phyloP scores from a whole-genome alignment of 345 rosid species.

The Rhizophora apiculata region DNA sequence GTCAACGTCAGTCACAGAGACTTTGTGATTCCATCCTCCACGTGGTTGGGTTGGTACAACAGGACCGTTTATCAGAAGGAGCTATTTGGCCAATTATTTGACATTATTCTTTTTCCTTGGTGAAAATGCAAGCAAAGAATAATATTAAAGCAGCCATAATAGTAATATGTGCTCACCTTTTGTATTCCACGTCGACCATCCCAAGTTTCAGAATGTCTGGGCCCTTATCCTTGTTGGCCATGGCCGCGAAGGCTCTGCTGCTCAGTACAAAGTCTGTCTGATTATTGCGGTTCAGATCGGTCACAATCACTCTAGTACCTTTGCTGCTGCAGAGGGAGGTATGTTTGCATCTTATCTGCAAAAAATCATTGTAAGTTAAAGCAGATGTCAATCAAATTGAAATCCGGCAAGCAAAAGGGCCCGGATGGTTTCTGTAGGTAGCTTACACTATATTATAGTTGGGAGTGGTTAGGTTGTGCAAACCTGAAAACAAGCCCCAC shows the following conservation, averaged over 20 bases:
- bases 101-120: too few species aligned
- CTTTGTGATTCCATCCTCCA: neutral
- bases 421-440: too few species aligned
- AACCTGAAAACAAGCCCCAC: constrained; percentile 91
- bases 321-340: constrained; percentile 43
- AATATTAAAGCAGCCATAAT: too few species aligned
- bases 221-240: constrained; percentile 62
- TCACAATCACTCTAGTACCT: constrained; percentile 65
- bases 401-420: neutral
- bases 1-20: neutral
- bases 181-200: constrained; percentile 64
- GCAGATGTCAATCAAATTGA: neutral
- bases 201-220: constrained; percentile 51
- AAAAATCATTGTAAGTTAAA: neutral
- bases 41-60: constrained; percentile 3
- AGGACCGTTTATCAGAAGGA: constrained; percentile 5
- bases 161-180: constrained; percentile 38
- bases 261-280: constrained; percentile 75
- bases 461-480: neutral
- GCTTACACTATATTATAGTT: too few species aligned
- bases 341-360: constrained; percentile 78
- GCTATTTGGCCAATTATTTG: too few species aligned
- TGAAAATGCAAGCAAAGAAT: too few species aligned
- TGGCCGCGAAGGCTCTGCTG: constrained; percentile 73
- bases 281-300: constrained; percentile 65